Conservation (phyloP, 306 rosid genomes). For the Lupinus albus region DNA sequence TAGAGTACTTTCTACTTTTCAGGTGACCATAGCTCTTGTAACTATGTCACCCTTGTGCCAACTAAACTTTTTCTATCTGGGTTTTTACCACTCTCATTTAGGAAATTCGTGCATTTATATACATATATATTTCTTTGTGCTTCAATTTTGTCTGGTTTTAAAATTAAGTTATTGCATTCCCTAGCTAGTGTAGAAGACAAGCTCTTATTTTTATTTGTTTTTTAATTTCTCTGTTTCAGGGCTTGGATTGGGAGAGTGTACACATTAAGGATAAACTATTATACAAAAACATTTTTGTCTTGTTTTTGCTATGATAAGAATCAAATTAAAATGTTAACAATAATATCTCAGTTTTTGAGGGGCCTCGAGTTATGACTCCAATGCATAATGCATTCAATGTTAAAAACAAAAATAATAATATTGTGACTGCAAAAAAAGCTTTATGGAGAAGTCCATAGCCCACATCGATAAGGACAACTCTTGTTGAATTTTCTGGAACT, state of each 20-base stretch:
- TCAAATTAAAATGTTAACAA: no score
- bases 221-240: slow-evolving; percentile 27
- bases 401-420: slow-evolving; percentile 44
- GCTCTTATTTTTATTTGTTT: slow-evolving; percentile 3
- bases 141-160: slow-evolving; percentile 34
- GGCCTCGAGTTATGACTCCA: slow-evolving; percentile 45
- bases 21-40: slow-evolving; percentile 53
- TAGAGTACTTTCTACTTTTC: slow-evolving; percentile 41
- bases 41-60: slow-evolving; percentile 52
- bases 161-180: slow-evolving; percentile 29
- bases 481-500: slow-evolving; percentile 35
- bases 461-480: slow-evolving; percentile 48
- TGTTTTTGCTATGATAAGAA: background rate
- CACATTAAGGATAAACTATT: slow-evolving; percentile 38
- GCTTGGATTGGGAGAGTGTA: slow-evolving; percentile 44
- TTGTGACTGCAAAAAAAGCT: slow-evolving; percentile 32
- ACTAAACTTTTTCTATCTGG: no score
- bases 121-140: slow-evolving; percentile 37
- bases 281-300: background rate
- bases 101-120: slow-evolving; percentile 33
- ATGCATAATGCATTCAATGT: slow-evolving; percentile 37
- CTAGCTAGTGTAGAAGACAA: slow-evolving; percentile 11
- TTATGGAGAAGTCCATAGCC: slow-evolving; percentile 34
- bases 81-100: slow-evolving; percentile 16
- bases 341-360: slow-evolving; percentile 42